Conservation (phyloP, 768 basidiomycete species). For the Lentinus tigrinus region DNA sequence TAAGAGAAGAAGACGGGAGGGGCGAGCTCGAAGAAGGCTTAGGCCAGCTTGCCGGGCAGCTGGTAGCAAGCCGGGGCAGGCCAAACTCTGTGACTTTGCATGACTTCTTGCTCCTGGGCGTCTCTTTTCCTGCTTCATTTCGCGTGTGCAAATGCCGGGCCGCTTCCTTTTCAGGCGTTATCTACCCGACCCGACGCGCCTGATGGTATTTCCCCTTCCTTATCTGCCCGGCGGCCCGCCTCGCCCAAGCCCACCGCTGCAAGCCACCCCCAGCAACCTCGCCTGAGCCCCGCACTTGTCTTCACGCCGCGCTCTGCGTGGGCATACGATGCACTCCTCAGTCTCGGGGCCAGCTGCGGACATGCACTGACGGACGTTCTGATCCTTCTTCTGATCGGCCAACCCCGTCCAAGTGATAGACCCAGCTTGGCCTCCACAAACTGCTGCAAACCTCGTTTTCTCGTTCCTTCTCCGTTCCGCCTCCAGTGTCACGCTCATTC, state of each 20-base stretch:
- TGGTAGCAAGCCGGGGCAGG: slow-evolving; percentile 5
- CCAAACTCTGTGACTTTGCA: no score
- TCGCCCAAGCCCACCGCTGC: not conserved
- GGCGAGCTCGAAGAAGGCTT: not conserved
- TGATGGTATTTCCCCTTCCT: slow-evolving; percentile 4
- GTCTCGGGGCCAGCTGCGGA: not conserved
- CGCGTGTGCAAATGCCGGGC: not conserved
- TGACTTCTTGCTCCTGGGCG: not conserved
- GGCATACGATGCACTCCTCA: not conserved
- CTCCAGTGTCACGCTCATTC: not conserved
- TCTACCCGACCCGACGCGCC: slow-evolving; percentile 12
- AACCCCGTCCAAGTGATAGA: slow-evolving; percentile 12
- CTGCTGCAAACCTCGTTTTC: not conserved
- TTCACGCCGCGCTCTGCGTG: not conserved
- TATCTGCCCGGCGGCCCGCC: slow-evolving; percentile 5
- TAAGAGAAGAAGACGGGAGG: not conserved
- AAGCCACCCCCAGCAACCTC: not conserved
- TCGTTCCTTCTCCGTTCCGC: not conserved
- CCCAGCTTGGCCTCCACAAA: not conserved
- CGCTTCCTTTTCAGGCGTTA: slow-evolving; percentile 10
- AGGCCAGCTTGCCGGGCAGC: slow-evolving; percentile 2
- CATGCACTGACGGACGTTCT: slow-evolving; percentile 2
- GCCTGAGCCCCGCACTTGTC: not conserved
- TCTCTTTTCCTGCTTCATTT: slow-evolving; percentile 3
- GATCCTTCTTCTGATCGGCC: slow-evolving; percentile 12